Conservation (phyloP, 495 filamentous ascomycete species). For the Penicillium arizonense region DNA sequence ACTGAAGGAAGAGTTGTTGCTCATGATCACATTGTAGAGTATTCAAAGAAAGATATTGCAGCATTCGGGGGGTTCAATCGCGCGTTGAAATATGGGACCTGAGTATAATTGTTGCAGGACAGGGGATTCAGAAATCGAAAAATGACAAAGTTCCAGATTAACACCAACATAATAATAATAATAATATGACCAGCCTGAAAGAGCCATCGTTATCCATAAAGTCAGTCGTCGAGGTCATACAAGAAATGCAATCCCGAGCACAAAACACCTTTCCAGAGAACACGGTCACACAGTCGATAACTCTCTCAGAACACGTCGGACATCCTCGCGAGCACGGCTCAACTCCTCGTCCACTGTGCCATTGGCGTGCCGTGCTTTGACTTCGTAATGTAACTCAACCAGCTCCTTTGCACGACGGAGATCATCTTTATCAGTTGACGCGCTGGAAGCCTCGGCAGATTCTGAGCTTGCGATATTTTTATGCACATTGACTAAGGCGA, state of each 20-base stretch:
- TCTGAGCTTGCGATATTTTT: slow-evolving; percentile 14
- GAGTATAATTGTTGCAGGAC: too few relatives aligned
- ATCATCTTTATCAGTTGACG: slow-evolving; percentile 28
- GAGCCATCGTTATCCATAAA: background rate
- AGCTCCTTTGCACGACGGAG: slow-evolving; percentile 57
- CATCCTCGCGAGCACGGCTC: slow-evolving; percentile 41
- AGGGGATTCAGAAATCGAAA: too few relatives aligned
- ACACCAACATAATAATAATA: background rate
- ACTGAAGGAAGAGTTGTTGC: slow-evolving; percentile 22
- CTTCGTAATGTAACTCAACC: slow-evolving; percentile 54
- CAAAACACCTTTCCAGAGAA: background rate
- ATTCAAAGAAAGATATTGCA: slow-evolving; percentile 4
- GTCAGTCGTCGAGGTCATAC: background rate
- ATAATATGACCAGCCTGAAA: background rate
- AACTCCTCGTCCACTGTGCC: slow-evolving; percentile 47
- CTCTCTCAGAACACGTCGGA: slow-evolving; percentile 41
- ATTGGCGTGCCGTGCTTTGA: slow-evolving; percentile 45
- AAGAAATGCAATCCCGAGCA: background rate
- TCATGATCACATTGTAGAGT: slow-evolving; percentile 23
- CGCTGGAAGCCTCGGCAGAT: slow-evolving; percentile 1
- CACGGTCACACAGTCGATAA: slow-evolving; percentile 7
- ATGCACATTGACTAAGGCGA: slow-evolving; percentile 57
- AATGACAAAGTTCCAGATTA: too few relatives aligned
- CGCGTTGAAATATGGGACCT: background rate
- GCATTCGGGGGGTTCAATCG: slow-evolving; percentile 1